A percentile compares a stretch with the other conserved stretches of the same genome.
Evolutionary conservation across 129 eudicot genomes (phyloP).

Genomic region (Saposhnikovia divaricata): DNA sequence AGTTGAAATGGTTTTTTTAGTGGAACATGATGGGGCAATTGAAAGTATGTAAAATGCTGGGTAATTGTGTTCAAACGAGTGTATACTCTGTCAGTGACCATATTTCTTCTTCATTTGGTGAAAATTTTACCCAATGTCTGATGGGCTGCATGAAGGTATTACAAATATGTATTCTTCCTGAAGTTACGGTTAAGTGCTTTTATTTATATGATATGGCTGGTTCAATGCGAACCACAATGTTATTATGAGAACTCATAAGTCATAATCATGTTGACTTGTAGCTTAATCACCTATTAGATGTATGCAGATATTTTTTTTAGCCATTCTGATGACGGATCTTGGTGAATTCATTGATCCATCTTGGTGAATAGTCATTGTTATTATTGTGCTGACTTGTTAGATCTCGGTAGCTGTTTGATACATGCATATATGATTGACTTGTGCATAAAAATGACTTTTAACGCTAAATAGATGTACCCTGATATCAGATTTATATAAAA

Average conservation of each 20-base stretch:
- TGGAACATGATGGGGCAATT: conserved; percentile 74
- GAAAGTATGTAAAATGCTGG: conserved; percentile 39
- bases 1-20: no score
- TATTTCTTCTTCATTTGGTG: neutral
- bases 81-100: neutral
- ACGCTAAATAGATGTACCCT: neutral
- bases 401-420: neutral
- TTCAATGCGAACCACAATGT: neutral
- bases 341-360: neutral
- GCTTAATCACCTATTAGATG: neutral
- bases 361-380: neutral
- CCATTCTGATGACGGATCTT: neutral
- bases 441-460: neutral
- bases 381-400: neutral
- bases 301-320: neutral
- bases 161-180: neutral
- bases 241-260: neutral
- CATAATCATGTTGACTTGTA: neutral
- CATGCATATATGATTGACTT: neutral
- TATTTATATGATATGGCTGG: neutral
- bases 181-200: neutral
- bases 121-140: neutral
- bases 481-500: neutral
- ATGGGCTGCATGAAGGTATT: neutral
- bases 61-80: neutral